Conservation (phyloP, 169 alveolate species). For the Plasmodium relictum region DNA sequence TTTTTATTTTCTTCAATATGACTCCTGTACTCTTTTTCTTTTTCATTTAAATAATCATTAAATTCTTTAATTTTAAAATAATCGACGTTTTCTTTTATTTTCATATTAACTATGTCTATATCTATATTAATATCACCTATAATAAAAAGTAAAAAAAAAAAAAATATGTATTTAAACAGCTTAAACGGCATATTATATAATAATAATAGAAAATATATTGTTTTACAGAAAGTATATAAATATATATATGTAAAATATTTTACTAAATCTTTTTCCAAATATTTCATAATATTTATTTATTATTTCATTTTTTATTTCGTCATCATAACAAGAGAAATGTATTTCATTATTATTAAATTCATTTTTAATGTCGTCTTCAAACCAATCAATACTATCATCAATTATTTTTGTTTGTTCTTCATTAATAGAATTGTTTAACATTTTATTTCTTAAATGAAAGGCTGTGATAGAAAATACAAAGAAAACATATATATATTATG, state of each 20-base stretch:
- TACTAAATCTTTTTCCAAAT: slow-evolving; percentile 37
- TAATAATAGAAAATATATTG: too few relatives aligned
- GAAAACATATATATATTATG: background rate
- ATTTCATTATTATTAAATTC: slow-evolving; percentile 23
- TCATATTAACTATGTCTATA: slow-evolving; percentile 41
- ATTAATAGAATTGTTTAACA: slow-evolving; percentile 41
- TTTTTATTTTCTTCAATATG: slow-evolving; percentile 14
- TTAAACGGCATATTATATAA: too few relatives aligned
- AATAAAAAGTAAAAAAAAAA: background rate
- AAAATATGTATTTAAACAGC: background rate
- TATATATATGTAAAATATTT: background rate
- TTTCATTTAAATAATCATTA: slow-evolving; percentile 60
- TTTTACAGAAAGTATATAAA: background rate
- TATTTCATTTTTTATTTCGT: slow-evolving; percentile 63
- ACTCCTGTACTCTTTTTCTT: slow-evolving; percentile 31
- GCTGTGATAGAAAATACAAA: slow-evolving; percentile 16
- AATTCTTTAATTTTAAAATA: slow-evolving; percentile 36
- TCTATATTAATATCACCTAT: slow-evolving; percentile 61
- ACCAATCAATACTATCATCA: slow-evolving; percentile 75
- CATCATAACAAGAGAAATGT: slow-evolving; percentile 40
- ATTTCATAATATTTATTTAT: slow-evolving; percentile 59
- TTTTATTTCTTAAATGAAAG: slow-evolving; percentile 34
- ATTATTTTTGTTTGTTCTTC: slow-evolving; percentile 60
- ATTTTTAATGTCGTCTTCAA: slow-evolving; percentile 59
- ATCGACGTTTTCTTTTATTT: slow-evolving; percentile 51